phyloP scores from a whole-genome alignment of 108 stramenopile genomes.

The Cyclotella baltica region DNA sequence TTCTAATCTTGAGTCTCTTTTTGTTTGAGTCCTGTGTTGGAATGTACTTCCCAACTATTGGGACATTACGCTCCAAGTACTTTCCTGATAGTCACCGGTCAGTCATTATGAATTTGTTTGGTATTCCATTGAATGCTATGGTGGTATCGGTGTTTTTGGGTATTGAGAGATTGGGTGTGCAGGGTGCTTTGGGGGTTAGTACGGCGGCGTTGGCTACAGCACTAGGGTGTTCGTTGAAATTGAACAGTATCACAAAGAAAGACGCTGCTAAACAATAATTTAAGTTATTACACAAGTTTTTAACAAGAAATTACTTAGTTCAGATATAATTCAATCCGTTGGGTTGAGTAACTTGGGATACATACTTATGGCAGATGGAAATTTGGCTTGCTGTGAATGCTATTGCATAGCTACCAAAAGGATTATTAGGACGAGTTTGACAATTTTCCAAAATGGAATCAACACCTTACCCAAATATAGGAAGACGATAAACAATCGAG shows the following conservation, averaged over 20 bases:
- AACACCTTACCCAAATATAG: too few species aligned
- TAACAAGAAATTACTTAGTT: too few species aligned
- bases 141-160: constrained; percentile 91
- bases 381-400: background rate
- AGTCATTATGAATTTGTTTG: constrained; percentile 97
- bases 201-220: constrained; percentile 85
- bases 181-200: constrained; percentile 80
- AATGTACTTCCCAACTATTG: constrained; percentile 96
- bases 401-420: too few species aligned
- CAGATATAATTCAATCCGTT: too few species aligned
- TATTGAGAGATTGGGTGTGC: constrained; percentile 84
- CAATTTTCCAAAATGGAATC: too few species aligned
- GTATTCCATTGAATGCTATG: constrained; percentile 94
- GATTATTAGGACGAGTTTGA: too few species aligned
- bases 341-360: too few species aligned
- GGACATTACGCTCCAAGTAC: constrained; percentile 94
- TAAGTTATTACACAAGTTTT: too few species aligned
- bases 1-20: constrained; percentile 79
- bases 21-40: constrained; percentile 97
- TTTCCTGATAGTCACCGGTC: constrained; percentile 94
- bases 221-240: constrained; percentile 69
- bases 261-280: background rate
- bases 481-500: too few species aligned
- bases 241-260: constrained; percentile 41
- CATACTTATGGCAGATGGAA: background rate